phyloP scores from a whole-genome alignment of 257 asterid species.

The Eustoma russellianum region DNA sequence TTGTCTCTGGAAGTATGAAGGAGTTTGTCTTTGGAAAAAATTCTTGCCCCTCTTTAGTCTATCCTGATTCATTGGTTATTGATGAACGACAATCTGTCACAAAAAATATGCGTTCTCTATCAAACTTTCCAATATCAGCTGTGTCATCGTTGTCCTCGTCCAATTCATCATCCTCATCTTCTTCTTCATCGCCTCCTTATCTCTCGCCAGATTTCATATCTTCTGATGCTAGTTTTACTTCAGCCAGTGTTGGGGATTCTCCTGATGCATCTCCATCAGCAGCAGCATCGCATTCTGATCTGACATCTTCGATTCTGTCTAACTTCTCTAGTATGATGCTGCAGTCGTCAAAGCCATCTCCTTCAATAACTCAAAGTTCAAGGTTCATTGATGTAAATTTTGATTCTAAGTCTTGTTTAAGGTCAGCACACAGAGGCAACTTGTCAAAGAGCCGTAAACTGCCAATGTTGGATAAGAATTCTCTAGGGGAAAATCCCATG shows the following conservation, averaged over 20 bases:
- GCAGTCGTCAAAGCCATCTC: conserved; percentile 29
- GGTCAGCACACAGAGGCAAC: conserved; percentile 29
- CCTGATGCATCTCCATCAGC: conserved; percentile 33
- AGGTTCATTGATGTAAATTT: conserved; percentile 45
- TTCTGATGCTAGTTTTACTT: conserved; percentile 31
- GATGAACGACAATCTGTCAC: conserved; percentile 12
- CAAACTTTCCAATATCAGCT: conserved; percentile 18
- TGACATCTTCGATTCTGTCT: conserved; percentile 22
- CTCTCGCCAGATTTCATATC: conserved; percentile 39
- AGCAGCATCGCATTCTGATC: conserved; percentile 14
- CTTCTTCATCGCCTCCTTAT: conserved; percentile 35
- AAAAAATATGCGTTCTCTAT: conserved; percentile 11
- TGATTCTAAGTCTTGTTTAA: conserved; percentile 28
- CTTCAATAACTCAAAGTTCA: conserved; percentile 34
- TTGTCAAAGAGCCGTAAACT: conserved; percentile 28
- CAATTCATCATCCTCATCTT: conserved; percentile 15
- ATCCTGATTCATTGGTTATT: conserved; percentile 26
- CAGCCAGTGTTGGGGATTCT: conserved; percentile 30
- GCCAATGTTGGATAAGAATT: conserved; percentile 21
- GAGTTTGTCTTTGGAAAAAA: conserved; percentile 29
- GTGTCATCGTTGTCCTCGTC: conserved; percentile 16
- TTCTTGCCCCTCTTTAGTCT: conserved; percentile 25
- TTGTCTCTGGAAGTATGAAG: conserved; percentile 30
- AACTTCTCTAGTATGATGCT: conserved; percentile 20
- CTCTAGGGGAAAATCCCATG: conserved; percentile 14